Base-by-base conservation (phyloP, 345 rosid genomes). In the Physaria fendleri region DNA sequence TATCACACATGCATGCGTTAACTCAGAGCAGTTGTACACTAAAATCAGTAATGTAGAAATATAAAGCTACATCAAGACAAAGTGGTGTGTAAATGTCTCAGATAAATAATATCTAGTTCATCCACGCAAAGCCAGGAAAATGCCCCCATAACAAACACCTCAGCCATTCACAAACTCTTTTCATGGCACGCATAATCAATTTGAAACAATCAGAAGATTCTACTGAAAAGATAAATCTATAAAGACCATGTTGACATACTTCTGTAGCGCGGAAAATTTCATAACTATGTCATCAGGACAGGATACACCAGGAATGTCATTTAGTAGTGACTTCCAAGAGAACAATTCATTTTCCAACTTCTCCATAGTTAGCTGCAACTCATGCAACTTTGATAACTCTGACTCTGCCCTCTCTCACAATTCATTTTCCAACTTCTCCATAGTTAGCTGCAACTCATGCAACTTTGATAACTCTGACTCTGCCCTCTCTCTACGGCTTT, bases 221-320 rank as follows among this genome's bases (percentile, higher is more conserved):
- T 40, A 47, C 52, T 66, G 34, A 60, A 38, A 24, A 27, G 28
- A 51, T 61, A 30, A 41, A 10, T 48, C 56, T 52, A 28, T 6
- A 40, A 72, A 39, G 51, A 65, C 40, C 55, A 56, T 37, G 53
- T 33, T 63, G 45, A 63, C 90, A 49, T 82, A 88, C 98, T 79
- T 88, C 68, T 89, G 97, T 47, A 85, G 63, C 15, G 85, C 71
- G 8, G 81, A 78, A 70, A 93, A 73, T 77, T 79, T 87, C 62
- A 68, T 38, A 43, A 82, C 71, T 68, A 87, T 55, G 78, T 88
- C 98, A 68, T 79, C 87, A 75, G 81, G 77, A 65, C 81, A 72
- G 22, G 83, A 82, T 55, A 93, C 80, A 28, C 76, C 90, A 32
- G 99, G 97, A 49, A 93, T 82, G 57, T 79, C 84, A 39, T 75